Evolutionary conservation across 306 rosid species (phyloP), one percentile per base, ranked within the genome.

Genomic region (Dalbergia cultrata): DNA sequence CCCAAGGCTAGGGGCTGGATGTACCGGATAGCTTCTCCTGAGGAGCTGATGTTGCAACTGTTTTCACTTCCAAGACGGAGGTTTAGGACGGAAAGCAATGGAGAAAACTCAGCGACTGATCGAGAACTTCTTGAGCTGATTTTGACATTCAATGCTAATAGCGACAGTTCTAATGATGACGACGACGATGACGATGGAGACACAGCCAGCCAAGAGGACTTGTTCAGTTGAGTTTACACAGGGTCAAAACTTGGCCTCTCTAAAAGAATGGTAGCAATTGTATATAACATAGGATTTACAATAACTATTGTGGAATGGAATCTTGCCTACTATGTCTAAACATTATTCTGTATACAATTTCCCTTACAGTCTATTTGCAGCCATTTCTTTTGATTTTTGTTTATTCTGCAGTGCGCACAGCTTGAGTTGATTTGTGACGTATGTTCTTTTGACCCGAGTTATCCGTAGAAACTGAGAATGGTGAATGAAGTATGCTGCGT

Each of bases 1-100:
- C 96, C 92, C 65, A 91, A 70, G 92, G 70, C 90, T 44, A 85
- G 91, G 88, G 85, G 89, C 83, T 93, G 97, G 97, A 89, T 83
- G 98, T 88, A 89, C 89, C 89, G 52, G 75, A 45, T 89, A 22
- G 89, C 88, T 13, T 81, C 94, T 63, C 88, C 87, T 8, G 86
- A 90, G 49, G 92, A 93, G 39, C 86, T 95, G 87, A 87, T 90
- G 89, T 66, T 83, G 88, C 96, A 87, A 87, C 89, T 93, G 47
- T 84, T 88, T 80, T 85, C 96, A n/a, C 81, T 89, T 83, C 91
- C 82, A 72, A 87, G 93, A 54, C 82, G 22, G 80, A 81, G 88
- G 84, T 19, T 77, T 64, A 85, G 88, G 88, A 80, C 71, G 0
- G 92, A 85, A 72, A 69, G 63, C 7, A 66, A 31, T 17, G 88